Percentiles rank a stretch among this genome's conserved stretches.
Evolutionary conservation across 2,329 filamentous ascomycete species (phyloP).

Genomic region (Hypomyces rosellus): DNA sequence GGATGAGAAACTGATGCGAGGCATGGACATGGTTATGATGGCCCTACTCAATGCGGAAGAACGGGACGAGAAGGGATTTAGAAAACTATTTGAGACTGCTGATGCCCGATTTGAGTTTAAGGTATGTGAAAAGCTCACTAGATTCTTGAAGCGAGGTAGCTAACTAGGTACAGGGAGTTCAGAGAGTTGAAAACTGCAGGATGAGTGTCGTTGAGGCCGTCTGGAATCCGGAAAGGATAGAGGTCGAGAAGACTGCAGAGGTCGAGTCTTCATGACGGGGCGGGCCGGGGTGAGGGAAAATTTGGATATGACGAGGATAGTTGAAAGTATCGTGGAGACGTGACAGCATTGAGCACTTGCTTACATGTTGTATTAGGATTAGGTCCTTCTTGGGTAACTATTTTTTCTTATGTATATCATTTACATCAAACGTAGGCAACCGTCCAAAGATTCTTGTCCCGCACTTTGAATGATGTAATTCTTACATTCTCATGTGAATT

Average conservation of each 20-base stretch:
- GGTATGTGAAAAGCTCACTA: conserved; percentile 19
- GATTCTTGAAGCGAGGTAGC: neutral
- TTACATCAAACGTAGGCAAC: too few species aligned
- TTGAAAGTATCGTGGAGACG: too few species aligned
- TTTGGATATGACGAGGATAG: too few species aligned
- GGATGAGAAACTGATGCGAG: conserved; percentile 42
- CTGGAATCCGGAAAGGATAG: conserved; percentile 30
- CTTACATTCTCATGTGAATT: too few species aligned
- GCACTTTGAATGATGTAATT: too few species aligned
- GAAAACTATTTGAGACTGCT: conserved; percentile 36
- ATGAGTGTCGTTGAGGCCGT: conserved; percentile 46
- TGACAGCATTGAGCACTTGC: too few species aligned
- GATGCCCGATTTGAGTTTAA: conserved; percentile 38
- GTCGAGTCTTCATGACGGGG: too few species aligned
- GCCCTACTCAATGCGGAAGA: conserved; percentile 46
- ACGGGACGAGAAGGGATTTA: conserved; percentile 40
- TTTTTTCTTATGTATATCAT: too few species aligned
- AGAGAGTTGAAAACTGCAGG: conserved; percentile 33
- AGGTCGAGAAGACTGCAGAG: neutral
- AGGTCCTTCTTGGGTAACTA: too few species aligned
- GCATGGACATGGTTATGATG: conserved; percentile 49
- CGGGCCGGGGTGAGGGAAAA: too few species aligned
- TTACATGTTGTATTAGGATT: too few species aligned
- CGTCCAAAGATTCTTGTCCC: too few species aligned
- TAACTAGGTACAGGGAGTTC: conserved; percentile 29